Evolutionary conservation across 768 basidiomycete species (phyloP), one percentile per base, ranked within the genome.

Genomic region (Pulveroboletus frians): DNA sequence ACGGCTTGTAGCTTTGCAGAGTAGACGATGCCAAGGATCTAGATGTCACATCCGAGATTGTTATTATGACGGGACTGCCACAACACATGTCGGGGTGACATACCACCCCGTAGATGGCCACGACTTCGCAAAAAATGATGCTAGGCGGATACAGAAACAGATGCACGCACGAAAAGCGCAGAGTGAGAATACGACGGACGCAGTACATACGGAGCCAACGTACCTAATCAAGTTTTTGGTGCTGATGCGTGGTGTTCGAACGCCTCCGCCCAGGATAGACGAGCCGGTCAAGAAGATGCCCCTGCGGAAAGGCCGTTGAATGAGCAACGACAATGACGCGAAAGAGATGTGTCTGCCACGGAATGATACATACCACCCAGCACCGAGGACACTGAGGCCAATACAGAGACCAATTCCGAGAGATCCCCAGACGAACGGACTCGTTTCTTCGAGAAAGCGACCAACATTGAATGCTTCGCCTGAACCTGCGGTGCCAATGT

Each of bases 41-140:
- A 4, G 31, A 18, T 15, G 9, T 17, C 7, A 15, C 4, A 15
- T 21, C 14, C 8, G 0, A 44, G 14, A 38, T 46, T 17, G 14
- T 11, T 29, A 49, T 42, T 34, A 51, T 48, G 5, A 11, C 3
- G 5, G 3, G 6, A 37, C 32, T 1, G 9, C 4, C 23, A 32
- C 4, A 13, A 26, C 23, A 11, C 10, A 11, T 10, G 26, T 39
- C 9, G 10, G 9, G 39, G 23, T 5, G 15, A 76, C 87, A 51
- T 70, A 93, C 91, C 45, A 92, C 90, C 49, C 89, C 96, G 72
- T 98, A 98, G 63, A 99, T 98, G 50, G 95, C 96, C 26, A 99
- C 94, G 63, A 97, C 96, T 74, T 98, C 95, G 69, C 95, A 97
- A 77, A 98, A 97, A 63, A 99, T 97, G 74, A 98, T 92, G 58